Evolutionary conservation across 106 monocot species (phyloP), one percentile per base, ranked within the genome.

Genomic region (Dendrobium chrysotoxum): DNA sequence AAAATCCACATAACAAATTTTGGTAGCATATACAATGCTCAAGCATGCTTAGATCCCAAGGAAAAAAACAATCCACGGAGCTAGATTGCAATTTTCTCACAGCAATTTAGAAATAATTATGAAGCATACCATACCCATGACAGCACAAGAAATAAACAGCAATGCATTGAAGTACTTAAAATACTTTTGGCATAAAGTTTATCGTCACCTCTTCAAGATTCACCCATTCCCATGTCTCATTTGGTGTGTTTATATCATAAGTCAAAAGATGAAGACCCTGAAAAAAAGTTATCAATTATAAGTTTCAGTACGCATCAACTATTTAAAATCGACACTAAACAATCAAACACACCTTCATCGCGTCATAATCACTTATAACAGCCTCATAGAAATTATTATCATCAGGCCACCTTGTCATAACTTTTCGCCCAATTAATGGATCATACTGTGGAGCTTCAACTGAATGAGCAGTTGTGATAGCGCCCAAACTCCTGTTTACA

Each of bases 371-470:
- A 68, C 92, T 98, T 80, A 98, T 93, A 79, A 95, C 91, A 86
- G 98, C 98, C 75, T 95, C 95, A 80, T 98, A 98, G 54, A 98
- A 98, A 76, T 84, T 94, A 73, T 93, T 98, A 83, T 95, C 94
- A 40, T 88, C 91, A 65, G 98, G 98, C 98, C 98, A 98, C 78
- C 95, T 91, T 12, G 91, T 98, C 86, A 81, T 76, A 13, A 98
- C 92, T 85, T 95, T 98, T 38, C 92, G 88, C 26, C 95, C 95
- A 82, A 98, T 81, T 50, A 98, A 85, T 40, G 85, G 88, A 84
- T 92, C 86, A 84, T 82, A 84, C 28, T 79, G 73, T 30, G 83
- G 42, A 57, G 72, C 80, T 79, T 92, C 87, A 79, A 40, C 78
- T 58, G 82, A 65, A 70, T 83, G 84, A 21, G 70, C 38, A 39